Conservation (phyloP, 768 basidiomycete genomes). For the Mycena rosella region DNA sequence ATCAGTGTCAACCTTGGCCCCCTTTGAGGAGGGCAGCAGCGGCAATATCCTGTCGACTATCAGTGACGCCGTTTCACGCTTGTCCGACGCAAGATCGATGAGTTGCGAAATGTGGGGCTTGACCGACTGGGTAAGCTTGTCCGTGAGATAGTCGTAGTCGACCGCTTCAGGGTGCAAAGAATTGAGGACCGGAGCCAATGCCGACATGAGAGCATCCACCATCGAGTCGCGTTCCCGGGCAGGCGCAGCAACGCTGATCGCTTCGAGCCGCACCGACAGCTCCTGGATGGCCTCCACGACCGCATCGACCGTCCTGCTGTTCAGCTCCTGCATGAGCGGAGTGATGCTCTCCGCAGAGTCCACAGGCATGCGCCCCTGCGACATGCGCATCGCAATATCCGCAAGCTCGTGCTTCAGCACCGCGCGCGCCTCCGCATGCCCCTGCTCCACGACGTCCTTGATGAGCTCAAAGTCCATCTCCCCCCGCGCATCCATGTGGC, state of each 20-base stretch:
- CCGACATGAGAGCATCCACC: conserved; percentile 69
- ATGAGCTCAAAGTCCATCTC: conserved; percentile 86
- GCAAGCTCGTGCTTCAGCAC: conserved; percentile 72
- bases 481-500: conserved; percentile 77
- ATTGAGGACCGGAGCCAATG: conserved; percentile 71
- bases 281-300: conserved; percentile 73
- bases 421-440: conserved; percentile 70
- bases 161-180: conserved; percentile 74
- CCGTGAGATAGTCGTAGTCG: conserved; percentile 84
- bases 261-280: conserved; percentile 68
- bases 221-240: conserved; percentile 70
- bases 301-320: conserved; percentile 67
- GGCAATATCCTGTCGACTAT: conserved; percentile 83
- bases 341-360: conserved; percentile 49
- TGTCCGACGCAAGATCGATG: conserved; percentile 90
- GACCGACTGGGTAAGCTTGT: conserved; percentile 83
- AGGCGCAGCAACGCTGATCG: conserved; percentile 59
- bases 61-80: conserved; percentile 86
- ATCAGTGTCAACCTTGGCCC: conserved; percentile 63
- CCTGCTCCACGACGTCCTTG: conserved; percentile 75
- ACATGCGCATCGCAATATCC: conserved; percentile 59
- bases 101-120: conserved; percentile 91
- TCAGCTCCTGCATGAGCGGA: conserved; percentile 69
- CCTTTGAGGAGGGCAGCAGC: conserved; percentile 61
- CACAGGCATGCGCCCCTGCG: conserved; percentile 41